Percentiles rank a stretch among this genome's conserved stretches.
These are phyloP conservation scores for Sarocladium kiliense DNA, from an alignment of 2,329 filamentous ascomycete genomes.

Conservation along the genomic window DNA sequence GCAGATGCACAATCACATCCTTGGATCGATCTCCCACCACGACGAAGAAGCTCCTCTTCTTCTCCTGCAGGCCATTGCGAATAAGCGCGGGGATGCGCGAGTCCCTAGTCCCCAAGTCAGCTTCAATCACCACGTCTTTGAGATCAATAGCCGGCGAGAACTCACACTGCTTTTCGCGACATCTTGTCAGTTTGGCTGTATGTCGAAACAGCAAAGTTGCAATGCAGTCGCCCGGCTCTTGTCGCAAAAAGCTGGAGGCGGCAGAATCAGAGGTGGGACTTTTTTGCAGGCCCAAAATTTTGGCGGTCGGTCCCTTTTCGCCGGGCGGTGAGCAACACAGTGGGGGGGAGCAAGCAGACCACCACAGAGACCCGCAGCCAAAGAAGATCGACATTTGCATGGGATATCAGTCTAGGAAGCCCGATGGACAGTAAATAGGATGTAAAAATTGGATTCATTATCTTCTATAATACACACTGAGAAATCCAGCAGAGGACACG, in stretches of 20 bases:
- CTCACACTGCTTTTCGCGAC: slow-evolving; percentile 55
- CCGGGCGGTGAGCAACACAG: slow-evolving; percentile 6
- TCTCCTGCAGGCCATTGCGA: slow-evolving; percentile 86
- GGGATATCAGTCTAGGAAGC: background rate
- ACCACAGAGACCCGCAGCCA: too few relatives aligned
- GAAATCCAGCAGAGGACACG: background rate
- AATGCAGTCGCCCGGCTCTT: slow-evolving; percentile 14
- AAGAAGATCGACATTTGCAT: background rate
- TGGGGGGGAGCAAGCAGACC: background rate
- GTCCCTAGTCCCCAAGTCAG: slow-evolving; percentile 43
- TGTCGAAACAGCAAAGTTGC: slow-evolving; percentile 6
- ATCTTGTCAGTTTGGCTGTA: slow-evolving; percentile 32
- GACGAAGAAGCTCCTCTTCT: slow-evolving; percentile 97
- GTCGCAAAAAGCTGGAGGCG: slow-evolving; percentile 21
- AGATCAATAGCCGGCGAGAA: slow-evolving; percentile 7
- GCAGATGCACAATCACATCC: slow-evolving; percentile 89
- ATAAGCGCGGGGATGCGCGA: slow-evolving; percentile 88
- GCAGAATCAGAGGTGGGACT: slow-evolving; percentile 17
- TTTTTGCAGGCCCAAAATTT: slow-evolving; percentile 29
- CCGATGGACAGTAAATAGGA: too few relatives aligned
- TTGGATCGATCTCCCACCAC: slow-evolving; percentile 89
- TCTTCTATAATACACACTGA: slow-evolving; percentile 9
- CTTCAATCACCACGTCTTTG: too few relatives aligned
- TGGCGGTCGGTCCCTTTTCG: slow-evolving; percentile 20
- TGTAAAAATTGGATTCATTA: slow-evolving; percentile 5